Evolutionary conservation across 2,329 filamentous ascomycete genomes (phyloP).

Genomic region (Colletotrichum spinosum): DNA sequence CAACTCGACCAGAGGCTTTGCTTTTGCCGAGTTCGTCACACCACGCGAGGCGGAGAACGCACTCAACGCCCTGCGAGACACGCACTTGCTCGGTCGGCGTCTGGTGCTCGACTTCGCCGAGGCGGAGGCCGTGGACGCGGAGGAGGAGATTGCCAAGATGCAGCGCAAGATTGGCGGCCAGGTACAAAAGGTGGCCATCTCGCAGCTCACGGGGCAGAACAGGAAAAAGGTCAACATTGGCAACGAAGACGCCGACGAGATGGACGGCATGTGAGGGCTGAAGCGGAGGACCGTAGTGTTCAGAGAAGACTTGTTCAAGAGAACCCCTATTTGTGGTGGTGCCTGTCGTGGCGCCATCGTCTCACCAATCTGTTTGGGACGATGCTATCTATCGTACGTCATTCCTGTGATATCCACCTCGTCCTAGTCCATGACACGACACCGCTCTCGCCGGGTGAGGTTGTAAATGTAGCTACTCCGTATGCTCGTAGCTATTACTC

Average conservation of each 20-base stretch:
- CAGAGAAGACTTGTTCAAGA: background rate
- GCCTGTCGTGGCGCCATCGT: no score
- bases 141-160: conserved; percentile 97
- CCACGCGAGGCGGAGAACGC: conserved; percentile 90
- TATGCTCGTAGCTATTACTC: no score
- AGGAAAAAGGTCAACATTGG: conserved; percentile 88
- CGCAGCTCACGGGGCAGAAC: conserved; percentile 85
- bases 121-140: conserved; percentile 88
- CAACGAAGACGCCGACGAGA: conserved; percentile 72
- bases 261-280: conserved; percentile 40
- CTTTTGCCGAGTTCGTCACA: conserved; percentile 95
- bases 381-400: no score
- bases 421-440: no score
- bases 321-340: no score
- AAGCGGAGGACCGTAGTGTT: background rate
- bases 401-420: no score
- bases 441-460: no score
- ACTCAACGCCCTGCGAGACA: conserved; percentile 90
- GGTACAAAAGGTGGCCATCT: conserved; percentile 89
- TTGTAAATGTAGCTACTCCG: no score
- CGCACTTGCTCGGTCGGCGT: conserved; percentile 89
- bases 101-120: conserved; percentile 93
- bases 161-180: conserved; percentile 94
- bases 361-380: no score
- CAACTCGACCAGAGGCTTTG: conserved; percentile 88